A percentile compares a stretch with the other conserved stretches of the same genome.
Conservation (phyloP, 805 yeast species). For the Candida rishiriensis region DNA sequence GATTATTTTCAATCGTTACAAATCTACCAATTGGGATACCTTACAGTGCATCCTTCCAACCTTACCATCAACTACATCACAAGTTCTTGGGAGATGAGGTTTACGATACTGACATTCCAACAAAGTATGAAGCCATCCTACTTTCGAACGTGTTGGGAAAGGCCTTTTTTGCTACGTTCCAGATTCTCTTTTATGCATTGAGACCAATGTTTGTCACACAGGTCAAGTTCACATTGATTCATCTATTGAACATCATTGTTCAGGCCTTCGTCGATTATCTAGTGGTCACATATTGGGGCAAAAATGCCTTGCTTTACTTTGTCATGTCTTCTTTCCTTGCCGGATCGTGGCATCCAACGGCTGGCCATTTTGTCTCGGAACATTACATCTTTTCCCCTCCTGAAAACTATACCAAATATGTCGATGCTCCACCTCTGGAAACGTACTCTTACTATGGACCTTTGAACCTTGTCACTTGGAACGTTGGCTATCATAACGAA, state of each 20-base stretch:
- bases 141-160: constrained; percentile 79
- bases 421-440: constrained; percentile 59
- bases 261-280: constrained; percentile 58
- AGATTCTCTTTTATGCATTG: constrained; percentile 82
- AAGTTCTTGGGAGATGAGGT: constrained; percentile 82
- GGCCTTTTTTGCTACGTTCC: constrained; percentile 86
- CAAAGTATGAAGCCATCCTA: constrained; percentile 67
- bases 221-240: constrained; percentile 70
- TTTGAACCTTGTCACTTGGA: constrained; percentile 77
- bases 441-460: constrained; percentile 87
- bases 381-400: constrained; percentile 73
- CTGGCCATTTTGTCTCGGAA: constrained; percentile 95
- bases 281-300: constrained; percentile 59
- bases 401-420: constrained; percentile 22
- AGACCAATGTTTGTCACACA: constrained; percentile 85
- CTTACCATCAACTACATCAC: constrained; percentile 89
- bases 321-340: constrained; percentile 78
- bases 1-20: constrained; percentile 68
- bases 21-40: constrained; percentile 90
- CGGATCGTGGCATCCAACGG: constrained; percentile 89
- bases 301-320: constrained; percentile 60
- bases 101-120: constrained; percentile 86
- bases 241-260: constrained; percentile 57
- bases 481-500: constrained; percentile 91
- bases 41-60: constrained; percentile 82